A percentile compares a stretch with the other conserved stretches of the same genome.
Evolutionary conservation across 371 early-diverging fungal species (phyloP).

Genomic region (Zychaea mexicana): DNA sequence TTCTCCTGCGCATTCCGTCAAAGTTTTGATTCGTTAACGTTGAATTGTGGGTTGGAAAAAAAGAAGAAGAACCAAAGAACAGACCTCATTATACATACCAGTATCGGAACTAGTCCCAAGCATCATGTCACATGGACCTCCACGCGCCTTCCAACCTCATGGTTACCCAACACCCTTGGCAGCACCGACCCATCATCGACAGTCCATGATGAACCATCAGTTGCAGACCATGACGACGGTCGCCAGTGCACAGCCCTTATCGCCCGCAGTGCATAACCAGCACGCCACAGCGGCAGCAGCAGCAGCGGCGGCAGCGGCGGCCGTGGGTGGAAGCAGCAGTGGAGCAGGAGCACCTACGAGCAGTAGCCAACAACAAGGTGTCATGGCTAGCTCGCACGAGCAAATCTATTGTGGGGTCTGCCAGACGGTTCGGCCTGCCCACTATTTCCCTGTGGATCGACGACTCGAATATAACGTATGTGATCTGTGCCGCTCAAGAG

Average conservation of each 20-base stretch:
- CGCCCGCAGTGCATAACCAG: background rate
- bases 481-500: conserved; percentile 6
- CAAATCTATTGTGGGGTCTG: conserved; percentile 6
- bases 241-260: conserved; percentile 7
- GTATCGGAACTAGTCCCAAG: too few species aligned
- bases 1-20: too few species aligned
- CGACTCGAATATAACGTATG: conserved; percentile 5
- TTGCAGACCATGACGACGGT: conserved; percentile 9
- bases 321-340: conserved; percentile 1
- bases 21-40: too few species aligned
- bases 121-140: conserved; percentile 12
- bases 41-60: too few species aligned
- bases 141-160: conserved; percentile 10
- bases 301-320: conserved; percentile 6
- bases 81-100: too few species aligned
- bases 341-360: background rate
- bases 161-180: conserved; percentile 2
- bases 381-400: background rate
- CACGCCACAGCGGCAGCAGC: conserved; percentile 8
- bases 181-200: conserved; percentile 6
- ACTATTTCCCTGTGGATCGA: conserved; percentile 7
- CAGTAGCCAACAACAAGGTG: background rate
- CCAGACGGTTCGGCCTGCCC: conserved; percentile 4
- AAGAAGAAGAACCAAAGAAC: background rate
- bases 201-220: background rate